A percentile compares a stretch with the other conserved stretches of the same genome.
Conservation (phyloP, 345 rosid genomes). For the Luvunga scandens region DNA sequence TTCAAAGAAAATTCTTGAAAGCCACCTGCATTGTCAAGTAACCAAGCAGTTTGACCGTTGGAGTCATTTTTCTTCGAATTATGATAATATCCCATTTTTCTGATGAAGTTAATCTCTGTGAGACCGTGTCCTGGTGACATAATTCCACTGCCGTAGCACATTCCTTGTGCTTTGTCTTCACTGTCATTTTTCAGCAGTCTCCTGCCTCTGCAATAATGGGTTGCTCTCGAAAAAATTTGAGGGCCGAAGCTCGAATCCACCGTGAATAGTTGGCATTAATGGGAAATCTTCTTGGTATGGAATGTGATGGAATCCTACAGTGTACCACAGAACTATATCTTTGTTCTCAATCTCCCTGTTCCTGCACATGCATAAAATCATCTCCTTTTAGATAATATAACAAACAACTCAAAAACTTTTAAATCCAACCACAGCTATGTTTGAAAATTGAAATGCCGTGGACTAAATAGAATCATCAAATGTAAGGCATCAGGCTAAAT, state of each 20-base stretch:
- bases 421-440: no score
- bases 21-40: background rate
- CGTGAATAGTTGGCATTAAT: slow-evolving; percentile 56
- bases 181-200: background rate
- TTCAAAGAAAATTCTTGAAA: background rate
- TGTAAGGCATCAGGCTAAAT: no score
- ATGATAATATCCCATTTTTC: background rate
- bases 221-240: slow-evolving; percentile 65
- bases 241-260: slow-evolving; percentile 72
- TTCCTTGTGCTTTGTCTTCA: background rate
- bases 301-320: slow-evolving; percentile 70
- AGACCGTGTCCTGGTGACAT: no score
- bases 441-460: no score
- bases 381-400: no score
- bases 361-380: slow-evolving; percentile 33
- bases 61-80: background rate
- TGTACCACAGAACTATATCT: slow-evolving; percentile 81
- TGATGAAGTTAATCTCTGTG: background rate
- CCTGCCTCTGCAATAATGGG: slow-evolving; percentile 35
- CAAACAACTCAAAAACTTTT: no score
- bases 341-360: slow-evolving; percentile 61
- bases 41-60: background rate
- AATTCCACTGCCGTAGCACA: background rate
- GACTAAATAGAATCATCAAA: no score
- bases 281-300: slow-evolving; percentile 89